These are phyloP conservation scores for Phyllosticta citribraziliensis DNA, from an alignment of 2,329 filamentous ascomycete species.

Conservation along the genomic window DNA sequence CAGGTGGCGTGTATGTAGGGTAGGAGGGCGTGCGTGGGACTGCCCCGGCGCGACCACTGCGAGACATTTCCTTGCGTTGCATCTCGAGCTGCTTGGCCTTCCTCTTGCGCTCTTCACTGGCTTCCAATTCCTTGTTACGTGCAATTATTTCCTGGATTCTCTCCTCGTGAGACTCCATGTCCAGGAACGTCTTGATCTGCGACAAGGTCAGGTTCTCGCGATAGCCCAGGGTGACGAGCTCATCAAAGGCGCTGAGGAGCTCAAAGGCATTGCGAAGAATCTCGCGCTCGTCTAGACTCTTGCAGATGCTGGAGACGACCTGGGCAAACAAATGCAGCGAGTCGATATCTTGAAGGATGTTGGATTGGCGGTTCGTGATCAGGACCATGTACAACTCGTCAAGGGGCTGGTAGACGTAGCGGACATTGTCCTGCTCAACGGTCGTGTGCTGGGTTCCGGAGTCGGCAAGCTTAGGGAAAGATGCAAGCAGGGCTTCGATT, in stretches of 20 bases:
- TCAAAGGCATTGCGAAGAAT: conserved; percentile 94
- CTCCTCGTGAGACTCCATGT: conserved; percentile 99
- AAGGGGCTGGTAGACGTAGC: conserved; percentile 97
- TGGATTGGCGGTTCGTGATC: conserved; percentile 98
- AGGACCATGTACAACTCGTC: conserved; percentile 99
- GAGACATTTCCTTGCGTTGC: conserved; percentile 91
- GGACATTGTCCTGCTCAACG: conserved; percentile 97
- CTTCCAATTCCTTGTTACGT: conserved; percentile 97
- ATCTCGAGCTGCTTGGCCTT: conserved; percentile 98
- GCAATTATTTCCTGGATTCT: conserved; percentile 97
- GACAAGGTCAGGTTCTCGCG: conserved; percentile 90
- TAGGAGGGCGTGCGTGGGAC: conserved; percentile 71
- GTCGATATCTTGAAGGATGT: conserved; percentile 98
- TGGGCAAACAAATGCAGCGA: conserved; percentile 96
- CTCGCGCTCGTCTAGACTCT: conserved; percentile 88
- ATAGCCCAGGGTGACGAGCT: conserved; percentile 91
- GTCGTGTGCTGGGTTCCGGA: conserved; percentile 95
- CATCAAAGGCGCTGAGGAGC: conserved; percentile 90
- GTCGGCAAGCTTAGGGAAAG: conserved; percentile 95
- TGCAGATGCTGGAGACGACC: conserved; percentile 93
- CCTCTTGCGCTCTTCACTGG: conserved; percentile 93
- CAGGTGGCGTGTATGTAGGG: conserved; percentile 76
- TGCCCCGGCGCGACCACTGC: conserved; percentile 51
- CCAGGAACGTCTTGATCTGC: conserved; percentile 98
- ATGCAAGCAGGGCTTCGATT: conserved; percentile 91